Base-by-base conservation (phyloP, 306 rosid species). In the Bauhinia variegata region DNA sequence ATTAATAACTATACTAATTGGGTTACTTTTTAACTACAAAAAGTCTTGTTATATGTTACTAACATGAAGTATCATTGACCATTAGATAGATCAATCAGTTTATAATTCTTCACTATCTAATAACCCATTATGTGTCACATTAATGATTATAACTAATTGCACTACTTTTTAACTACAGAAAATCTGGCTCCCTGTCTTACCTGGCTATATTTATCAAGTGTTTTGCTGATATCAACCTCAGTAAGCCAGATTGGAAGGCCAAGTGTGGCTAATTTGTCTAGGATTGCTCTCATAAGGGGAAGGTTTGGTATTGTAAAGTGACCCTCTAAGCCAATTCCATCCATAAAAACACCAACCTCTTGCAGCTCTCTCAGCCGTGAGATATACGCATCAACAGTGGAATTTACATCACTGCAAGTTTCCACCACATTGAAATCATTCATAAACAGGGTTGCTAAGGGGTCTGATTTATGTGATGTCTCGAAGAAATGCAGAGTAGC, bases 391-490 rank as follows among this genome's bases (percentile, higher is more conserved):
- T 93, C 98, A 30, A 89, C 98, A 0, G 88, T 86, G 17, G 98
- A 89, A 30, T 92, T 85, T 13, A 59, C 85, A 47, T 89, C 97
- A 63, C 63, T 67, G 69, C 98, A 93, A 11, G 96, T 89, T 79
- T 92, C 98, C 23, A 92, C 89, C 48, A 92, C 96, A 53, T 89
- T 92, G n/a, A 82, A 92, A 34, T 92, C 98, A 44, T 92, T 92
- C 96, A 89, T 86, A 30, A 87, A 89, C 47, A 89, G 62, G 8
- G 96, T 89, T 59, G 96, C 88, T 43, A 93, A 14, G 1, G 98
- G 97, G 47, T 93, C 98, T 2, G 80, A 80, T 44, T 70, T 39
- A 68, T 85, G 98, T 54, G 93, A 93, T 6, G 86, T 80, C 78
- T 87, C 63, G 46, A 81, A 89, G 71, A 93, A 84, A 49, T 80